A percentile compares a stretch with the other conserved stretches of the same genome.
phyloP scores from a whole-genome alignment of 1,284 basidiomycete genomes.

The Cryptococcus sp. region DNA sequence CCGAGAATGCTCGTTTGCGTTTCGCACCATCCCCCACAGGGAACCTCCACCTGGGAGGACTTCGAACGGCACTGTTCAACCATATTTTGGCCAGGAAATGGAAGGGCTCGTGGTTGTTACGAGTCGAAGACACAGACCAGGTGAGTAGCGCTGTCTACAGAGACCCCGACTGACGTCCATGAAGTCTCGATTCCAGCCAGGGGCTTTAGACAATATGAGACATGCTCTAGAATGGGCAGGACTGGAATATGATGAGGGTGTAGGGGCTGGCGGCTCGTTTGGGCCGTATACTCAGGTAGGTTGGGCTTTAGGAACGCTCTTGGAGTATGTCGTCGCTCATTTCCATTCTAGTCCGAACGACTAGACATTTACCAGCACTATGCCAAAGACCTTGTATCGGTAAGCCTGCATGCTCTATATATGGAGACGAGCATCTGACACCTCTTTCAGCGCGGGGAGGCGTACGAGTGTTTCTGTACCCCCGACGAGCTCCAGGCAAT shows the following conservation, averaged over 20 bases:
- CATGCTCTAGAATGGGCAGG: conserved; percentile 86
- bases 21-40: conserved; percentile 98
- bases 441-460: conserved; percentile 44
- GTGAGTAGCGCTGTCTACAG: conserved; percentile 51
- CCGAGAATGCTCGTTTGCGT: conserved; percentile 56
- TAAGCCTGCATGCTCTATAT: conserved; percentile 42
- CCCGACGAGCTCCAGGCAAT: conserved; percentile 64
- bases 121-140: conserved; percentile 93
- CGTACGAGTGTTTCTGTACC: conserved; percentile 93
- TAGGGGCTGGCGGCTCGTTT: conserved; percentile 67
- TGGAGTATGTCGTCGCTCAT: not conserved
- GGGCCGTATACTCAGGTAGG: conserved; percentile 77
- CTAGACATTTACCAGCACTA: conserved; percentile 77
- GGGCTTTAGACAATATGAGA: conserved; percentile 73
- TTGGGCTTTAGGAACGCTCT: no score
- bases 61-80: conserved; percentile 95
- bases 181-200: conserved; percentile 14
- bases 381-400: conserved; percentile 69
- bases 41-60: conserved; percentile 85
- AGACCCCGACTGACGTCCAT: not conserved
- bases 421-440: not conserved
- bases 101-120: conserved; percentile 81
- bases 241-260: conserved; percentile 88
- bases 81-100: conserved; percentile 77
- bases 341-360: conserved; percentile 70